Evolutionary conservation across 768 basidiomycete species (phyloP), one percentile per base, ranked within the genome.

Genomic region (Lactifluus pinguis): DNA sequence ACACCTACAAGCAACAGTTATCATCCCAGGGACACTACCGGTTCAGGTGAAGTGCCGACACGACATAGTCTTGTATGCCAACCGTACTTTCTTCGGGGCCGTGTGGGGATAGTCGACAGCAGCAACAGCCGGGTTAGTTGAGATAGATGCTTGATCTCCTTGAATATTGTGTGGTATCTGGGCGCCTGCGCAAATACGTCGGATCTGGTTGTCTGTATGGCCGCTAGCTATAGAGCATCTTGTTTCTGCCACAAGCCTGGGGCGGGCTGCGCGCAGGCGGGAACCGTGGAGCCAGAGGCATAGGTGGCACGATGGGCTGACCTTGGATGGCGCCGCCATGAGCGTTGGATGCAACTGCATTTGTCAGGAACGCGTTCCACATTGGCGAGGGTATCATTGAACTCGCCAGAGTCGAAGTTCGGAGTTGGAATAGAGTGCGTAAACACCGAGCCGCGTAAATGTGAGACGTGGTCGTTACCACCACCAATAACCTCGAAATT

Each of bases 1-100:
- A 36, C 14, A 19, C 56, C n/a, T 49, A 62, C 61, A 62, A 62
- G 13, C 61, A 45, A 13, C 61, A 62, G 6, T 21, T 11, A 6
- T 57, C 51, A 3, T 56, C 61, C 56, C 56, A 62, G 25, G 61
- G 61, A 30, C 61, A 58, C 56, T 52, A 62, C 1, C 41, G 14
- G 52, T 62, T 62, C 21, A 49, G 1, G 61, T 48, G n/a, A 36
- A 62, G 21, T 62, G 61, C 8, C 41, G 25, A 30, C 61, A 62
- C 3, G 61, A 52, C 14, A 56, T 49, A 11, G 61, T 62, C 47
- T 58, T 58, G 32, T 58, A 62, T 7, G 61, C 45, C 52, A 62
- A 19, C 14, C 54, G 51, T 5, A n/a, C 56, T 4, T 49, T 52
- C 19, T 49, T 57, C 21, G 61, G 61, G 6, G 47, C 51, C 7